These are phyloP conservation scores for Oryza nivara DNA, from an alignment of 176 grass and related monocot genomes.

Conservation along the genomic window DNA sequence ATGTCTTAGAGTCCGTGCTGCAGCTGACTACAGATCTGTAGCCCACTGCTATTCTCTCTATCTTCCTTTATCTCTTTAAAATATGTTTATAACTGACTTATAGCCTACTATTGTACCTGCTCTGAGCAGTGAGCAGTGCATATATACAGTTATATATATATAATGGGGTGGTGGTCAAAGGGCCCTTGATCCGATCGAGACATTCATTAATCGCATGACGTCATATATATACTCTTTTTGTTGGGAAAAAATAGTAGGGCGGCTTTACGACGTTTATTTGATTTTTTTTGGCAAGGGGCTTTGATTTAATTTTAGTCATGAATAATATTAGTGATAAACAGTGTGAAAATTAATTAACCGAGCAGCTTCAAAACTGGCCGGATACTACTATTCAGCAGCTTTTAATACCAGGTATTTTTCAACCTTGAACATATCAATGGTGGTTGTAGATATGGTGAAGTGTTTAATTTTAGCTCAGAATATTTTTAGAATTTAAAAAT, in stretches of 20 bases:
- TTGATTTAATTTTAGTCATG: not conserved
- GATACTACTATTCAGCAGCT: not conserved
- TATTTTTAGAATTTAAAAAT: not conserved
- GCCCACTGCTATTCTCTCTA: too few relatives aligned
- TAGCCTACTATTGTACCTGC: too few relatives aligned
- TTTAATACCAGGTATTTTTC: not conserved
- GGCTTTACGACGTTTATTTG: not conserved
- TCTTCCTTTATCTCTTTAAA: too few relatives aligned
- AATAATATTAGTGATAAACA: not conserved
- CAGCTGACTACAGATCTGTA: too few relatives aligned
- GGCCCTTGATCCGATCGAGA: not conserved
- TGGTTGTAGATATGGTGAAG: not conserved
- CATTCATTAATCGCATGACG: not conserved
- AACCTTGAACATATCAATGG: not conserved
- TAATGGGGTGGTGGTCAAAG: not conserved
- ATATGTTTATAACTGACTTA: too few relatives aligned
- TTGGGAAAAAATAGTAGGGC: not conserved
- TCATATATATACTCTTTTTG: not conserved
- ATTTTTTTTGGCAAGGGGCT: not conserved
- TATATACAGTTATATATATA: not conserved
- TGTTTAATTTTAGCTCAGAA: too few relatives aligned
- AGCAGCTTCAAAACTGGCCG: not conserved
- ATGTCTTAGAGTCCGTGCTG: too few relatives aligned
- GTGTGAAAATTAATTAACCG: not conserved
- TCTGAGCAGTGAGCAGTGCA: too few relatives aligned